Base-by-base conservation (phyloP, 768 basidiomycete genomes). In the Dioszegia hungarica region DNA sequence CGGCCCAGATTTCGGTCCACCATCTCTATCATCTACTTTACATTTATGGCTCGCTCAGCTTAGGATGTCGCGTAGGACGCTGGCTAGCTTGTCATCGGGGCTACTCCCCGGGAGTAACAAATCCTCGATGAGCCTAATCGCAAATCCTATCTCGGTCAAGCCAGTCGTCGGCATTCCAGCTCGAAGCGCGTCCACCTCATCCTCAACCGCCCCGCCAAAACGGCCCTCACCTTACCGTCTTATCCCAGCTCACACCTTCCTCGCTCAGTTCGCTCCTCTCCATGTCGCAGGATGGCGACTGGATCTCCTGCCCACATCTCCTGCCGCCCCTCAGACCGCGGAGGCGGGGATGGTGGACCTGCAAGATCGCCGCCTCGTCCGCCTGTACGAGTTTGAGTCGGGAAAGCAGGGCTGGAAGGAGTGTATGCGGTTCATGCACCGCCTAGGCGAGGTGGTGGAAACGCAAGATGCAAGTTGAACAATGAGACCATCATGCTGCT, bases 201-300 rank as follows among this genome's bases (percentile, higher is more conserved):
- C 52, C 15, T 17, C n/a, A n/a, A n/a, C n/a, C n/a, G n/a, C 52
- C 11, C 14, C 28, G 47, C 39, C 56, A 6, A 38, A 44, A 34
- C 52, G 51, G 36, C 63, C 64, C 0, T 70, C 68, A 0, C 68
- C 68, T 0, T 70, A 70, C 41, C 63, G 68, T 5, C 55, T 65
- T 10, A 38, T 67, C 15, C 58, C 56, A 12, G 54, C 63, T 17
- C 60, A 64, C 17, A 56, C 55, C 4, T 70, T 70, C 56, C 41
- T 65, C 11, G 47, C 59, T 1, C 17, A 57, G 17, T 70, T 70
- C 33, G 65, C 68, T 17, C 68, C 68, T n/a, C 53, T 70, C 1
- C 65, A 70, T 22, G 58, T 63, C 17, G 47, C 44, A 44, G 68
- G 68, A 31, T 70, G 68, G 68, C 61, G 68, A 17, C 52, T 70